Base-by-base conservation (phyloP, 2,329 filamentous ascomycete genomes). In the Elsinoe arachidis region DNA sequence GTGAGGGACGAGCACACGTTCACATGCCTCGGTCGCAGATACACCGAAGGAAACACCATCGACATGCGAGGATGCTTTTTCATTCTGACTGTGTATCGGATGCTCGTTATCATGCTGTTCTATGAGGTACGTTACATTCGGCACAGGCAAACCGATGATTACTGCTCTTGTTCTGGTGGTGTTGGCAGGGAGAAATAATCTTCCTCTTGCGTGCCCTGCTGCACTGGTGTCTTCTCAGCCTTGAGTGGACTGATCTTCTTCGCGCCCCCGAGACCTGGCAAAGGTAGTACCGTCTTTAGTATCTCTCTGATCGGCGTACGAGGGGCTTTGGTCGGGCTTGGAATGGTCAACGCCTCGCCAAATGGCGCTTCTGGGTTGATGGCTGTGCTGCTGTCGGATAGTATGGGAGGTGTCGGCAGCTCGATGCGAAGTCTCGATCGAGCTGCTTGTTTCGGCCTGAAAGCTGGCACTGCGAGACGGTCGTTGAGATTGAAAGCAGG, bases 291-390 rank as follows among this genome's bases (percentile, higher is more conserved):
- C 11, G 34, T 38, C 19, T 53, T 53, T 9, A 53, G 35, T 2
- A 38, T 34, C n/a, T 53, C 49, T n/a, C 49, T 38, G 33, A 53
- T 23, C 5, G 49, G 49, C 12, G 49, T 53, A 2, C 49, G 26
- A 14, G 49, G 49, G 3, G 49, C 15, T 26, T 39, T 53, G 2
- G 33, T 53, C 19, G 49, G 49, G 17, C 49, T 53, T 12, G 49
- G 49, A 10, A 53, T 39, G 33, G 49, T 53, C 49, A 53, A 53
- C 6, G 49, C 49, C 14, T 53, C 49, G 10, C 49, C 49, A 19
- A 53, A 53, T 3, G 5, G 49, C 3, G 12, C 19, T 26, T 19
- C 49, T 21, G 49, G 35, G 6, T 14, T 23, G 34, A 21, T 14
- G 10, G 34, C 34, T 14, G 7, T 51, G 30, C 26, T 21, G 11